Conservation (phyloP, 331 rosid genomes). For the Arachis monticola region DNA sequence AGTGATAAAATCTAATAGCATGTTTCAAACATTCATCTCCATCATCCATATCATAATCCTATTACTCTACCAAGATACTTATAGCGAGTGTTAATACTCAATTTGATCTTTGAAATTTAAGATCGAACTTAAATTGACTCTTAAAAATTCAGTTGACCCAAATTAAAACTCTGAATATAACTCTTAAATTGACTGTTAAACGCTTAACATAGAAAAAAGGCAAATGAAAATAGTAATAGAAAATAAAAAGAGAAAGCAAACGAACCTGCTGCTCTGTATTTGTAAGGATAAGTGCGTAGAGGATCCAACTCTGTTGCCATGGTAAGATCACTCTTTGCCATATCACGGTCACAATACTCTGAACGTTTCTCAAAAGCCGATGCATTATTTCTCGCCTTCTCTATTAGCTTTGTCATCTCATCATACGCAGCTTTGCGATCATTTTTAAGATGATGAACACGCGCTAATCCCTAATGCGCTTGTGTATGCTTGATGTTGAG, state of each 20-base stretch:
- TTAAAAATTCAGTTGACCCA: too few relatives aligned
- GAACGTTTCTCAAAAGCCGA: slow-evolving; percentile 94
- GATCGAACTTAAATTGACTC: too few relatives aligned
- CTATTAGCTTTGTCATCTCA: slow-evolving; percentile 93
- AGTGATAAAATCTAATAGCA: slow-evolving; percentile 29
- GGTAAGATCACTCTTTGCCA: slow-evolving; percentile 85
- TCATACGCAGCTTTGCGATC: slow-evolving; percentile 85
- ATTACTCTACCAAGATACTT: slow-evolving; percentile 22
- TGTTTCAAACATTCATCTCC: slow-evolving; percentile 13
- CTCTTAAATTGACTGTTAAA: too few relatives aligned
- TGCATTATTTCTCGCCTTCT: slow-evolving; percentile 80
- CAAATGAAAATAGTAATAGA: too few relatives aligned
- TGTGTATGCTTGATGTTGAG: slow-evolving; percentile 88
- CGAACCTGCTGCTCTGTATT: slow-evolving; percentile 77
- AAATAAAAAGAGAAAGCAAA: too few relatives aligned
- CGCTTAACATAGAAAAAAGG: too few relatives aligned
- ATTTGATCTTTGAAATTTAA: too few relatives aligned
- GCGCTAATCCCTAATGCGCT: slow-evolving; percentile 94
- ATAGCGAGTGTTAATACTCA: too few relatives aligned
- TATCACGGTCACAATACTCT: slow-evolving; percentile 91
- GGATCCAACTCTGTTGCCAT: slow-evolving; percentile 88
- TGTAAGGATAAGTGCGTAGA: slow-evolving; percentile 87
- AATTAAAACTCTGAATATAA: too few relatives aligned
- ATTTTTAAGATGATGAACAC: slow-evolving; percentile 81
- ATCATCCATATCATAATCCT: not conserved